A percentile compares a stretch with the other conserved stretches of the same genome.
phyloP scores from a whole-genome alignment of 768 basidiomycete genomes.

The Serendipita vermifera region DNA sequence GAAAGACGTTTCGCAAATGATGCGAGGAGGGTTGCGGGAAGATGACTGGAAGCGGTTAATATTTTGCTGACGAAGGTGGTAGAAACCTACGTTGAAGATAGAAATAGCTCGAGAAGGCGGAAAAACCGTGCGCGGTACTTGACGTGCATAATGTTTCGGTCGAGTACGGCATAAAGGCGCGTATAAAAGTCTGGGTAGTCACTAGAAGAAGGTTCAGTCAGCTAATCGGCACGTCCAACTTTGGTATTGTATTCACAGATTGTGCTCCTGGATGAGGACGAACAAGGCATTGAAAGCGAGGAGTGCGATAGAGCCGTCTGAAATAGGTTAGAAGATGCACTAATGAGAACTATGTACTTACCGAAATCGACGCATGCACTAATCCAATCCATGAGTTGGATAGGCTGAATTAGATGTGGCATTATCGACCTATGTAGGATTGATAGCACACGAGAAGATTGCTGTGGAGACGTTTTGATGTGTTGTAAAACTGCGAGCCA shows the following conservation, averaged over 20 bases:
- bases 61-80: neutral
- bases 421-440: constrained; percentile 74
- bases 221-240: constrained; percentile 9
- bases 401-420: constrained; percentile 66
- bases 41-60: constrained; percentile 39
- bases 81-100: constrained; percentile 70
- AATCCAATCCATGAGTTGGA: constrained; percentile 87
- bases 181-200: constrained; percentile 96
- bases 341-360: constrained; percentile 23
- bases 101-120: constrained; percentile 78
- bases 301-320: constrained; percentile 75
- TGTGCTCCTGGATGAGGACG: constrained; percentile 81
- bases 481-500: constrained; percentile 64
- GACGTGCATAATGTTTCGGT: constrained; percentile 75
- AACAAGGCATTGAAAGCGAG: constrained; percentile 87
- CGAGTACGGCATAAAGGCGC: constrained; percentile 78
- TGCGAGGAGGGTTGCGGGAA: constrained; percentile 82
- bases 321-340: constrained; percentile 1
- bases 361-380: constrained; percentile 72
- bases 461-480: constrained; percentile 30
- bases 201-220: constrained; percentile 29
- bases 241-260: constrained; percentile 48
- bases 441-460: constrained; percentile 39
- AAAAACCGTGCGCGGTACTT: constrained; percentile 94
- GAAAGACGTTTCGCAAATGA: constrained; percentile 90